These are phyloP conservation scores for Candida pseudoglaebosa DNA, from an alignment of 805 yeast genomes.

Conservation along the genomic window DNA sequence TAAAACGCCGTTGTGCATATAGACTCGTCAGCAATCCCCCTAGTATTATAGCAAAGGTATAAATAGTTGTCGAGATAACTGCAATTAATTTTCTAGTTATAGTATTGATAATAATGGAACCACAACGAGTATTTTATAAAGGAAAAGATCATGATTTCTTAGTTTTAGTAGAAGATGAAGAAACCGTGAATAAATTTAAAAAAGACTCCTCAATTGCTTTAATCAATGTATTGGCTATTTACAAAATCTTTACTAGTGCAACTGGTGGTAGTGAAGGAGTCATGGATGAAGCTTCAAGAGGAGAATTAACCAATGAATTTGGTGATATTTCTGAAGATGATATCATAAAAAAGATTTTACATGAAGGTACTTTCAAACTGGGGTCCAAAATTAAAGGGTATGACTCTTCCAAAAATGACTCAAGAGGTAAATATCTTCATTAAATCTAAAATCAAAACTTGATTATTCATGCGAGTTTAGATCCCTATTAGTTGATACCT, in stretches of 20 bases:
- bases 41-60: too few species aligned
- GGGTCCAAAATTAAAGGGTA: conserved; percentile 7
- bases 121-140: conserved; percentile 55
- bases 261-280: conserved; percentile 71
- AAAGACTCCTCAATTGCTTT: conserved; percentile 53
- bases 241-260: conserved; percentile 59
- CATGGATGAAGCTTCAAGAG: conserved; percentile 65
- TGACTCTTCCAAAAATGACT: conserved; percentile 42
- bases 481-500: too few species aligned
- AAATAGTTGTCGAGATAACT: too few species aligned
- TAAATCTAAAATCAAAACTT: too few species aligned
- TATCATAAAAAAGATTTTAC: conserved; percentile 54
- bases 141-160: conserved; percentile 64
- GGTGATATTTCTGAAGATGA: conserved; percentile 55
- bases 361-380: conserved; percentile 52
- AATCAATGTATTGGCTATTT: conserved; percentile 57
- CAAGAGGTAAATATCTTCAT: conserved; percentile 25
- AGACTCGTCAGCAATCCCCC: too few species aligned
- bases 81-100: too few species aligned
- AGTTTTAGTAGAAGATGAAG: conserved; percentile 56
- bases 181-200: conserved; percentile 44
- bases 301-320: conserved; percentile 63
- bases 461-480: too few species aligned
- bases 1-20: too few species aligned
- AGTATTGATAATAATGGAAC: conserved; percentile 7